A percentile compares a stretch with the other conserved stretches of the same genome.
These are phyloP conservation scores for Leccinum ochraceum DNA, from an alignment of 768 basidiomycete genomes.

Conservation along the genomic window DNA sequence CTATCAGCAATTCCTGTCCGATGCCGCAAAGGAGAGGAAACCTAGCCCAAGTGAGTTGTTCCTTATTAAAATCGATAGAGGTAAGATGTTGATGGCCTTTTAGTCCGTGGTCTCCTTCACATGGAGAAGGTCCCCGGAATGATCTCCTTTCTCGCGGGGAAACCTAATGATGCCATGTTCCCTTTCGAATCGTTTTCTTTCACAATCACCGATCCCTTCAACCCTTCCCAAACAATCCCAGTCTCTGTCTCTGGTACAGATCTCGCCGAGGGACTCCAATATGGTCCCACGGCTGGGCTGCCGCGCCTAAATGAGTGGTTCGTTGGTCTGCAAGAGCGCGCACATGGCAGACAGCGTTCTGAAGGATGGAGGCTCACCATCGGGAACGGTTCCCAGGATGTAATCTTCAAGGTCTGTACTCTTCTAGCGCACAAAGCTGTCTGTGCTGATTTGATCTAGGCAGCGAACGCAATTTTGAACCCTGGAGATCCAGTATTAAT, in stretches of 20 bases:
- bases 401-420: slow-evolving; percentile 73
- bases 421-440: background rate
- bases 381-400: slow-evolving; percentile 86
- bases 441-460: slow-evolving; percentile 43
- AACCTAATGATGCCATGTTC: slow-evolving; percentile 89
- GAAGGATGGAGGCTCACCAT: slow-evolving; percentile 78
- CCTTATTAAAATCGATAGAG: background rate
- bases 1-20: slow-evolving; percentile 64
- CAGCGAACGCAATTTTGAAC: slow-evolving; percentile 68
- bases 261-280: slow-evolving; percentile 71
- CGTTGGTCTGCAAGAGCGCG: slow-evolving; percentile 63
- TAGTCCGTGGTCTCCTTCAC: slow-evolving; percentile 72
- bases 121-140: slow-evolving; percentile 78
- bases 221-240: slow-evolving; percentile 44
- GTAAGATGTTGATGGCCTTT: slow-evolving; percentile 3
- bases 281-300: slow-evolving; percentile 72
- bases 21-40: slow-evolving; percentile 57
- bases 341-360: slow-evolving; percentile 61
- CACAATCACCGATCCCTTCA: slow-evolving; percentile 51
- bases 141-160: slow-evolving; percentile 85
- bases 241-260: slow-evolving; percentile 59
- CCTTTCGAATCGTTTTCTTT: slow-evolving; percentile 84
- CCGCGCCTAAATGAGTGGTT: slow-evolving; percentile 69
- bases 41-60: slow-evolving; percentile 59
- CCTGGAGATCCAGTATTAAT: slow-evolving; percentile 80